Evolutionary conservation across 78 protist genomes (phyloP).

Genomic region (Emiliania huxleyi): DNA sequence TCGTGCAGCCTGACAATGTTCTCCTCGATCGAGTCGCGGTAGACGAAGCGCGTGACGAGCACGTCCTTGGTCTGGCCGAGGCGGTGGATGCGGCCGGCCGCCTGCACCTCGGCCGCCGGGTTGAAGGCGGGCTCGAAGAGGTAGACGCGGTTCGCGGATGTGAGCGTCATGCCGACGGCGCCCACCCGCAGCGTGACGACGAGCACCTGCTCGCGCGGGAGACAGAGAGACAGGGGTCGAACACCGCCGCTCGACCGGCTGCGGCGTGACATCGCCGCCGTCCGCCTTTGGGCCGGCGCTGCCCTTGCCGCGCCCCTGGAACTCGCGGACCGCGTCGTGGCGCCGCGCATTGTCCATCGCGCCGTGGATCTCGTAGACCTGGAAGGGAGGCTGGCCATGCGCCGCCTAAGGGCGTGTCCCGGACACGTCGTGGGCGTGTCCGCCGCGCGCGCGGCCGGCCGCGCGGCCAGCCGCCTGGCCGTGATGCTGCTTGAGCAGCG

Average conservation of each 20-base stretch:
- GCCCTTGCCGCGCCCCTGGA: not conserved
- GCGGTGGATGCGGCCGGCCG: not conserved
- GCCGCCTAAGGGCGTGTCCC: too few relatives aligned
- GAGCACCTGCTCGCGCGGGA: not conserved
- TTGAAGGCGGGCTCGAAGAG: not conserved
- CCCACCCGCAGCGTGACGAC: not conserved
- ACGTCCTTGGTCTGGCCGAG: not conserved
- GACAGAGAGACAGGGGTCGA: too few relatives aligned
- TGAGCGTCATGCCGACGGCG: not conserved
- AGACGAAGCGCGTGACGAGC: not conserved
- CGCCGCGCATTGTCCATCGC: not conserved
- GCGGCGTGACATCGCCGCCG: too few relatives aligned
- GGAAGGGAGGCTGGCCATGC: too few relatives aligned
- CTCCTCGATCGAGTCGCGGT: not conserved
- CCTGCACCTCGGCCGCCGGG: not conserved
- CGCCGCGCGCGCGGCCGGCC: not conserved
- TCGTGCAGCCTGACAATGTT: not conserved
- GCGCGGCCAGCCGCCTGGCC: too few relatives aligned
- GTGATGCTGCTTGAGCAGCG: not conserved
- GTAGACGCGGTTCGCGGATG: not conserved
- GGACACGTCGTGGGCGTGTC: too few relatives aligned
- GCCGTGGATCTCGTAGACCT: not conserved
- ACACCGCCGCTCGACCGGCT: too few relatives aligned
- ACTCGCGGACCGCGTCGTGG: not conserved
- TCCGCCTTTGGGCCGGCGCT: too few relatives aligned